A percentile compares a stretch with the other conserved stretches of the same genome.
Conservation (phyloP, 2,329 filamentous ascomycete genomes). For the Rutstroemia sp. region DNA sequence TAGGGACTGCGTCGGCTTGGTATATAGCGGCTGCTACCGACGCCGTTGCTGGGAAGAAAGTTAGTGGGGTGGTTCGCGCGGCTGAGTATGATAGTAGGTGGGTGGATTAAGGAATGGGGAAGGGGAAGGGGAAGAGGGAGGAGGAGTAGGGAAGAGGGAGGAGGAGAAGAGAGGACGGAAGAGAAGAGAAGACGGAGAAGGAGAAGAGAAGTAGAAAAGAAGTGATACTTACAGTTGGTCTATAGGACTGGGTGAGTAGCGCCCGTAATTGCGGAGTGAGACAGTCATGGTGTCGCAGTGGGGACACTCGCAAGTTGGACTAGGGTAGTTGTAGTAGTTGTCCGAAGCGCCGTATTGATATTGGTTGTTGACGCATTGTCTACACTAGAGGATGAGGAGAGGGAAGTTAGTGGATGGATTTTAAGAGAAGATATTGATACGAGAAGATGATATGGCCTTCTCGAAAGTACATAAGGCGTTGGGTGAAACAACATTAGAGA, state of each 20-base stretch:
- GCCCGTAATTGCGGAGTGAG: neutral
- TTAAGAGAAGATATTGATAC: no score
- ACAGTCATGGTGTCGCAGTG: conserved; percentile 1
- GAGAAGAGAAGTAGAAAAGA: no score
- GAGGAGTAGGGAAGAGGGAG: neutral
- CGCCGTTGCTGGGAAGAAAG: neutral
- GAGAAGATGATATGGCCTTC: no score
- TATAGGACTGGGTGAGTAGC: neutral
- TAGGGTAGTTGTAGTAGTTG: neutral
- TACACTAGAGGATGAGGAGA: neutral
- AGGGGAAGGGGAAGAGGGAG: neutral
- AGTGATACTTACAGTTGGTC: conserved; percentile 2
- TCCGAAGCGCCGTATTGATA: conserved; percentile 1
- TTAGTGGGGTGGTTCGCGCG: neutral
- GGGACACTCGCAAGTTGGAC: conserved; percentile 2
- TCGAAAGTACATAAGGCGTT: no score
- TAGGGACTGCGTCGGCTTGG: neutral
- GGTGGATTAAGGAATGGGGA: no score
- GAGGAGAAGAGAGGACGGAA: no score
- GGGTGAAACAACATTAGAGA: no score
- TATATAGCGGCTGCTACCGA: neutral
- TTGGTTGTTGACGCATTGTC: neutral
- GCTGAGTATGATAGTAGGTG: neutral
- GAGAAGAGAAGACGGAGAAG: no score
- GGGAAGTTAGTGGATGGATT: no score